Conservation (phyloP, 768 basidiomycete genomes). For the Suillus sp. region DNA sequence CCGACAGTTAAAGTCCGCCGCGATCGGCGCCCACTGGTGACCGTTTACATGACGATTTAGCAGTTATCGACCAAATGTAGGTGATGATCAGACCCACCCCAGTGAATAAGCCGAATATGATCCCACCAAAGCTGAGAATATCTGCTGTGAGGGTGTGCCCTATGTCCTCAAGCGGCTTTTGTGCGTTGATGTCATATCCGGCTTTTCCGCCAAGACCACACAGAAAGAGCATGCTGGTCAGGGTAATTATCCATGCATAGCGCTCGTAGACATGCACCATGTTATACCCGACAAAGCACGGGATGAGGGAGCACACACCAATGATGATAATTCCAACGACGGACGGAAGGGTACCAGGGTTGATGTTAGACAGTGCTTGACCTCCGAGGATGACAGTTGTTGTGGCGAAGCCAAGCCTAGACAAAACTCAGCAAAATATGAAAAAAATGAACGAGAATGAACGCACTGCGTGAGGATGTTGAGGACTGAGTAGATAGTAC, state of each 20-base stretch:
- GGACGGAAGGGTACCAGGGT: slow-evolving; percentile 45
- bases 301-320: slow-evolving; percentile 42
- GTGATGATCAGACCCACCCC: slow-evolving; percentile 34
- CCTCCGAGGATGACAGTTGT: slow-evolving; percentile 56
- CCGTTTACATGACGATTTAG: not conserved
- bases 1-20: slow-evolving; percentile 57
- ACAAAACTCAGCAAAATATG: not conserved
- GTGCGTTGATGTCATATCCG: slow-evolving; percentile 47
- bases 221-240: slow-evolving; percentile 52
- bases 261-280: slow-evolving; percentile 53
- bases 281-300: slow-evolving; percentile 50
- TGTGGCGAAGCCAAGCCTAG: slow-evolving; percentile 49
- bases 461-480: slow-evolving; percentile 53
- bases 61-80: not conserved
- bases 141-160: slow-evolving; percentile 48
- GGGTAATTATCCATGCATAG: slow-evolving; percentile 53
- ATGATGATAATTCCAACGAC: slow-evolving; percentile 52
- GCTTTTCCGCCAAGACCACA: slow-evolving; percentile 51
- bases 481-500: slow-evolving; percentile 50
- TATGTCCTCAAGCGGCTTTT: slow-evolving; percentile 43
- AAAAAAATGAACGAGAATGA: not conserved
- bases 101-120: slow-evolving; percentile 49
- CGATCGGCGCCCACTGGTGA: slow-evolving; percentile 48
- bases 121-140: slow-evolving; percentile 53
- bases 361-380: slow-evolving; percentile 50